Conservation (phyloP, 2,329 filamentous ascomycete species). For the Fonsecaea multimorphosa region DNA sequence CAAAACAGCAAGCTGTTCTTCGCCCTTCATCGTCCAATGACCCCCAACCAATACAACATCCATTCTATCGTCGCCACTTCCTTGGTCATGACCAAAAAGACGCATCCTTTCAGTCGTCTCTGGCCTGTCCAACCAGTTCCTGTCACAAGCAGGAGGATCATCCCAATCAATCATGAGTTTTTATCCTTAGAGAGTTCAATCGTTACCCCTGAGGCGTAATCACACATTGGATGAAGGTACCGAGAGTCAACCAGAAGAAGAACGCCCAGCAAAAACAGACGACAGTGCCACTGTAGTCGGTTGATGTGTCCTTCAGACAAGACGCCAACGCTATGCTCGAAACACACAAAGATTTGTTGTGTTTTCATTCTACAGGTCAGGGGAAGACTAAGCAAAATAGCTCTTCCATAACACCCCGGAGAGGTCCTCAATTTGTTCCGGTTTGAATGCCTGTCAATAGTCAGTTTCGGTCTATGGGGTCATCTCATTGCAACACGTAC, state of each 20-base stretch:
- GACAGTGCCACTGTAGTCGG: not conserved
- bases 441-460: slow-evolving; percentile 72
- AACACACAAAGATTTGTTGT: not conserved
- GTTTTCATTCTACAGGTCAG: not conserved
- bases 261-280: not conserved
- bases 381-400: slow-evolving; percentile 76
- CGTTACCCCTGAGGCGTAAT: slow-evolving; percentile 6
- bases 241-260: not conserved
- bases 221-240: not conserved
- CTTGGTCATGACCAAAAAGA: not conserved
- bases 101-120: not conserved
- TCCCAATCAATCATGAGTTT: not conserved
- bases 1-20: not conserved
- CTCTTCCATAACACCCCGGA: slow-evolving; percentile 99
- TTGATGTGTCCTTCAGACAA: not conserved
- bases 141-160: not conserved
- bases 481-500: slow-evolving; percentile 59
- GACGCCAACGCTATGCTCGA: slow-evolving; percentile 31
- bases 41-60: not conserved
- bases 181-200: not conserved
- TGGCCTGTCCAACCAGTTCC: not conserved
- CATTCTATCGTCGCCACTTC: not conserved
- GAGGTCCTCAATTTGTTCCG: slow-evolving; percentile 91
- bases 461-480: slow-evolving; percentile 35
- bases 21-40: not conserved